Percentiles rank a stretch among this genome's conserved stretches.
Conservation (phyloP, 352 stramenopile species). For the Pythium chondricola region DNA sequence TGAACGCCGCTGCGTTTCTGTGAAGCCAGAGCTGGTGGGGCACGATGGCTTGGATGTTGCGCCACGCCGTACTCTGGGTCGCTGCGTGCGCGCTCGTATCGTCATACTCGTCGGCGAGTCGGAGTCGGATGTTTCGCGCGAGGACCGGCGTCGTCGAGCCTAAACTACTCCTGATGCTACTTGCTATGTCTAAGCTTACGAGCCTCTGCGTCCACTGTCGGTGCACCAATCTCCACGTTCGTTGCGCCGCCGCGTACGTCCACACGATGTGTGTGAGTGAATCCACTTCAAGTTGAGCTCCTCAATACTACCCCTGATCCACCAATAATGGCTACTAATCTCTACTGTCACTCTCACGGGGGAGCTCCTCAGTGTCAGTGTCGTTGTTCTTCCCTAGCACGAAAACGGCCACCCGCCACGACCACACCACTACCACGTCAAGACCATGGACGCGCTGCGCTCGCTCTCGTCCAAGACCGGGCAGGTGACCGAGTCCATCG, state of each 20-base stretch:
- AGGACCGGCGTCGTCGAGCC: background rate
- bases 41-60: background rate
- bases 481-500: conserved; percentile 69
- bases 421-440: too few relatives aligned
- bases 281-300: too few relatives aligned
- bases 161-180: background rate
- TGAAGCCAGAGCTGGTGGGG: conserved; percentile 4
- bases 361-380: background rate
- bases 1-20: conserved; percentile 1
- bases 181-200: background rate
- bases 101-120: background rate
- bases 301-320: too few relatives aligned
- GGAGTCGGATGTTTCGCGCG: background rate
- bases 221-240: background rate
- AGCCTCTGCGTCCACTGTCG: background rate
- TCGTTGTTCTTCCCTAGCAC: background rate
- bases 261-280: background rate
- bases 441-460: conserved; percentile 14
- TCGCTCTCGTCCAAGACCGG: conserved; percentile 16
- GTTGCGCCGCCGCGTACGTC: too few relatives aligned
- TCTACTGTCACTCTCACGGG: background rate
- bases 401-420: too few relatives aligned
- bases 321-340: too few relatives aligned
- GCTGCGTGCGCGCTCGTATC: background rate
- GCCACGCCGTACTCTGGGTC: background rate